These are phyloP conservation scores for Xylariales sp. DNA, from an alignment of 2,329 filamentous ascomycete genomes.

Conservation along the genomic window DNA sequence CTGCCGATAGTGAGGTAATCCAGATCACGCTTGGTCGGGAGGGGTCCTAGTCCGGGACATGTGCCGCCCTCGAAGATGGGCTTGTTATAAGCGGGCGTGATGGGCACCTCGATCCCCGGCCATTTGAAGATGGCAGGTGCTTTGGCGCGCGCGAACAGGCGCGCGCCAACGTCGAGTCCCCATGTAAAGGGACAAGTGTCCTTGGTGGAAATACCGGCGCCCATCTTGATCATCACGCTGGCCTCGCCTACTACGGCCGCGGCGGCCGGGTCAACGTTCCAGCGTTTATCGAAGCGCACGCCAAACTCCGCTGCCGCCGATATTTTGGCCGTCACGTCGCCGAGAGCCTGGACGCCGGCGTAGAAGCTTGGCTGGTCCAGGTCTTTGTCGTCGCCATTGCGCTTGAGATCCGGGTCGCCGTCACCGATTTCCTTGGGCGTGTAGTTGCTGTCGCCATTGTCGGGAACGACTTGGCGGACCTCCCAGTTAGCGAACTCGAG, in stretches of 20 bases:
- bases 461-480: constrained; percentile 11
- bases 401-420: constrained; percentile 13
- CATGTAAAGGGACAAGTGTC: constrained; percentile 19
- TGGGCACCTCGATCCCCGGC: constrained; percentile 12
- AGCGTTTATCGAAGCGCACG: constrained; percentile 15
- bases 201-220: constrained; percentile 14
- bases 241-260: constrained; percentile 18
- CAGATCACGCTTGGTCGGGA: constrained; percentile 11
- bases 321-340: constrained; percentile 15
- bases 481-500: constrained; percentile 4
- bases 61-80: constrained; percentile 13
- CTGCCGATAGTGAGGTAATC: constrained; percentile 8
- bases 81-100: constrained; percentile 13
- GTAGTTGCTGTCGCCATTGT: constrained; percentile 7
- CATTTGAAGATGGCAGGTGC: constrained; percentile 16
- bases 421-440: constrained; percentile 11
- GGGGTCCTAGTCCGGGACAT: constrained; percentile 15
- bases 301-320: constrained; percentile 18
- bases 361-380: constrained; percentile 17
- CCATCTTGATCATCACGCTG: constrained; percentile 13
- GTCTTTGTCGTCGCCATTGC: constrained; percentile 12
- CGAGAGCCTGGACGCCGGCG: constrained; percentile 13
- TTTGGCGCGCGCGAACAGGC: constrained; percentile 14
- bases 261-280: constrained; percentile 13
- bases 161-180: constrained; percentile 17